Conservation (phyloP, 2,329 filamentous ascomycete genomes). For the Cladosporium halotolerans region DNA sequence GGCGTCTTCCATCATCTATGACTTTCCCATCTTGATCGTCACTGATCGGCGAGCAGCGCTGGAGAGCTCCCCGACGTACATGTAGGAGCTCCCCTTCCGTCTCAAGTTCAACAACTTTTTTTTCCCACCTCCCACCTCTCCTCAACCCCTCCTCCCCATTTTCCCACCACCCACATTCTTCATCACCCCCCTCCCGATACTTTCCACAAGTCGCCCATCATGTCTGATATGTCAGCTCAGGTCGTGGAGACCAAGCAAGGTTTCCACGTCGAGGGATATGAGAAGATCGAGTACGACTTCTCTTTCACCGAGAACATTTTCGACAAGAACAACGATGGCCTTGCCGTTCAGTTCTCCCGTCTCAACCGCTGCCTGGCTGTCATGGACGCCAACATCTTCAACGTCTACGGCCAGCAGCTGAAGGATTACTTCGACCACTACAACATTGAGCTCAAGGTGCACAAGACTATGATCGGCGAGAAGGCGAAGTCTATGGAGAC, state of each 20-base stretch:
- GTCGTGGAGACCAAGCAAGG: slow-evolving; percentile 58
- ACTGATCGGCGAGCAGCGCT: slow-evolving; percentile 1
- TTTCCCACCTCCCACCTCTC: slow-evolving; percentile 3
- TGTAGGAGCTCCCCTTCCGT: slow-evolving; percentile 3
- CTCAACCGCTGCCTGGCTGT: slow-evolving; percentile 63
- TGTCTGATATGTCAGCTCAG: slow-evolving; percentile 65
- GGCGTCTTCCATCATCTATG: slow-evolving; percentile 9
- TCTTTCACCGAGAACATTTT: slow-evolving; percentile 67
- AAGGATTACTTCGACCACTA: slow-evolving; percentile 62
- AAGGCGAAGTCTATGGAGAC: slow-evolving; percentile 70
- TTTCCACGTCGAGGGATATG: slow-evolving; percentile 66
- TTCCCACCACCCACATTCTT: slow-evolving; percentile 7
- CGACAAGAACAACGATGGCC: slow-evolving; percentile 51
- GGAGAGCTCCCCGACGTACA: slow-evolving; percentile 3
- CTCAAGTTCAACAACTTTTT: slow-evolving; percentile 7
- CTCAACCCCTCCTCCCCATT: slow-evolving; percentile 11
- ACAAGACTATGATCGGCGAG: slow-evolving; percentile 69
- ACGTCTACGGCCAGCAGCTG: slow-evolving; percentile 60
- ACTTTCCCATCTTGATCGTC: slow-evolving; percentile 8
- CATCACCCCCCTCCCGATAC: slow-evolving; percentile 11
- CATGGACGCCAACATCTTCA: slow-evolving; percentile 66
- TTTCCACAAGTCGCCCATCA: slow-evolving; percentile 28
- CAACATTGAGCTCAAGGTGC: slow-evolving; percentile 55
- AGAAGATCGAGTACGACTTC: slow-evolving; percentile 73
- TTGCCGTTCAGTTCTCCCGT: slow-evolving; percentile 58